phyloP scores from a whole-genome alignment of 2,329 filamentous ascomycete genomes.

The Diaporthe ampelina region DNA sequence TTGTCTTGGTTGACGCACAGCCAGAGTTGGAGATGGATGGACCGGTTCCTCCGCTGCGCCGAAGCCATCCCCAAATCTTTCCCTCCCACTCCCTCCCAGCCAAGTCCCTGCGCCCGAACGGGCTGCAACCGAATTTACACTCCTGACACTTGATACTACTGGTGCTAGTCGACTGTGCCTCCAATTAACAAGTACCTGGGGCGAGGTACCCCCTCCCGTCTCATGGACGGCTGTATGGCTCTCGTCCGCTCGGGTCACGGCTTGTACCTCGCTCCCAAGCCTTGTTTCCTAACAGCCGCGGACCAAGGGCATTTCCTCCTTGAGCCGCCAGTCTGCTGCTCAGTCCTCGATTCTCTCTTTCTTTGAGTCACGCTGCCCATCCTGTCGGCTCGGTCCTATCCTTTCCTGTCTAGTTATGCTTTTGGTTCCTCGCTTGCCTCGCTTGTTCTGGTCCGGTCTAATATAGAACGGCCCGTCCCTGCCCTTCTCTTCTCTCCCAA shows the following conservation, averaged over 20 bases:
- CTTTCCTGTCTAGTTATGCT: slow-evolving; percentile 27
- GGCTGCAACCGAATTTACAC: neutral
- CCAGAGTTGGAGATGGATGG: neutral
- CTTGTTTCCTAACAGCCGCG: slow-evolving; percentile 35
- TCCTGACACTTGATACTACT: neutral
- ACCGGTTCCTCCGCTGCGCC: slow-evolving; percentile 38
- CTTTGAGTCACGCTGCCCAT: slow-evolving; percentile 29
- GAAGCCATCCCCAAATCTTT: slow-evolving; percentile 36
- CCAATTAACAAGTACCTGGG: neutral
- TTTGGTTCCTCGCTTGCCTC: neutral
- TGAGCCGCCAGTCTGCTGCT: slow-evolving; percentile 7
- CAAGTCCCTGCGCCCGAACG: slow-evolving; percentile 39
- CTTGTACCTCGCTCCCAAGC: slow-evolving; percentile 25
- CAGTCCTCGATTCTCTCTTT: neutral
- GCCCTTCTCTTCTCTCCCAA: slow-evolving; percentile 7
- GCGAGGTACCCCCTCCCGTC: slow-evolving; percentile 1
- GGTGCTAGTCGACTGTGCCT: neutral
- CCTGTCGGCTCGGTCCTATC: slow-evolving; percentile 24
- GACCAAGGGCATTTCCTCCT: slow-evolving; percentile 40
- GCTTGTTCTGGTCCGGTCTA: slow-evolving; percentile 19
- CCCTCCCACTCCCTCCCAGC: slow-evolving; percentile 5
- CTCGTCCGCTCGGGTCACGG: slow-evolving; percentile 3
- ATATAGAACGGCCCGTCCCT: slow-evolving; percentile 21
- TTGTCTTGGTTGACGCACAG: neutral
- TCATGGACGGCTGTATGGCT: neutral